These are phyloP conservation scores for Knoxdaviesia capensis DNA, from an alignment of 2,329 filamentous ascomycete genomes.

Conservation along the genomic window DNA sequence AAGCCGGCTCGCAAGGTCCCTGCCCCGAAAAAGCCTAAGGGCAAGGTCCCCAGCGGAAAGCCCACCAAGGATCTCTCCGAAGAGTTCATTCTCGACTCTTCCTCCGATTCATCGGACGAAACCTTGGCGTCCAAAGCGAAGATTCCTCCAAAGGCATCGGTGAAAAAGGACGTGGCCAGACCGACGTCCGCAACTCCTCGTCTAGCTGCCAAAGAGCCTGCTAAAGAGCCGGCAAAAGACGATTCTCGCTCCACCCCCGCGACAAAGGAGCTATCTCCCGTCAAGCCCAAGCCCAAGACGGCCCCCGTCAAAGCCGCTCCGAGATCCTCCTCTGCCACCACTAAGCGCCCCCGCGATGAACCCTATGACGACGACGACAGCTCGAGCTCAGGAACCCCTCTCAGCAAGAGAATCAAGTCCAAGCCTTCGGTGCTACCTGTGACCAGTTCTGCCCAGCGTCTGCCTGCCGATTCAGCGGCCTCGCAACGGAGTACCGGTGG, in stretches of 20 bases:
- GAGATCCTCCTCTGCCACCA: slow-evolving; percentile 7
- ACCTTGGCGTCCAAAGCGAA: too few species aligned
- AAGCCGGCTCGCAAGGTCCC: too few species aligned
- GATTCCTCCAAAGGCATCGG: too few species aligned
- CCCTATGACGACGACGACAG: slow-evolving; percentile 31
- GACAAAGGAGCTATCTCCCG: slow-evolving; percentile 19
- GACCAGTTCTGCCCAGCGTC: too few species aligned
- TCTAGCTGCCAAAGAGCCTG: too few species aligned
- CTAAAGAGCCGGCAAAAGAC: too few species aligned
- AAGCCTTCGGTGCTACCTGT: slow-evolving; percentile 15
- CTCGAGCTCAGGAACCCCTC: slow-evolving; percentile 36
- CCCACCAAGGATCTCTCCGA: slow-evolving; percentile 29
- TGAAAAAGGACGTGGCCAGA: too few species aligned
- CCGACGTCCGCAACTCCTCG: too few species aligned
- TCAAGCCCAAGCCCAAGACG: slow-evolving; percentile 11
- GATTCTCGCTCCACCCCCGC: too few species aligned
- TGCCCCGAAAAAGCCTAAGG: too few species aligned
- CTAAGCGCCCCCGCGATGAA: slow-evolving; percentile 31
- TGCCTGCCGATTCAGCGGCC: too few species aligned
- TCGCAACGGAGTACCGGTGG: too few species aligned
- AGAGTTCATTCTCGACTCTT: slow-evolving; percentile 34
- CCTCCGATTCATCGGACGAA: slow-evolving; percentile 35
- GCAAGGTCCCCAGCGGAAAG: slow-evolving; percentile 13
- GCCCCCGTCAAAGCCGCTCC: slow-evolving; percentile 1
- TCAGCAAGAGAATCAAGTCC: slow-evolving; percentile 36